A percentile compares a stretch with the other conserved stretches of the same genome.
phyloP scores from a whole-genome alignment of 768 basidiomycete genomes.

The Cystoderma amianthinum region DNA sequence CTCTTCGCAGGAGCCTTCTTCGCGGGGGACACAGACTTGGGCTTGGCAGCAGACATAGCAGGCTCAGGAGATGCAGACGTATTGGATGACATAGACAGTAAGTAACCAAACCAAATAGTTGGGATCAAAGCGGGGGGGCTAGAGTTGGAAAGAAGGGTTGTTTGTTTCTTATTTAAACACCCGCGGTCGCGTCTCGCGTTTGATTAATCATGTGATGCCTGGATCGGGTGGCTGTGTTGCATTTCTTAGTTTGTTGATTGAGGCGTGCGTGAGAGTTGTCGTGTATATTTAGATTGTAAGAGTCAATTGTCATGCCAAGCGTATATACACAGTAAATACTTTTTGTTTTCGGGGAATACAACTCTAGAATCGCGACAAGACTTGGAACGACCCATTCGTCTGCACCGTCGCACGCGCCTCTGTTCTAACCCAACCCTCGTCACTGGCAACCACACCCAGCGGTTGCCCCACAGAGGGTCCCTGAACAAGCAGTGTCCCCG shows the following conservation, averaged over 20 bases:
- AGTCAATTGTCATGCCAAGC: too few species aligned
- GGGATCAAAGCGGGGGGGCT: slow-evolving; percentile 6
- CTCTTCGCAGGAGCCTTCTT: slow-evolving; percentile 10
- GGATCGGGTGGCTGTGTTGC: slow-evolving; percentile 29
- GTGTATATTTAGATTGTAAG: too few species aligned
- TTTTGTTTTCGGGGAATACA: neutral
- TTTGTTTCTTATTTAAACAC: slow-evolving; percentile 23
- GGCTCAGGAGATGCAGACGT: slow-evolving; percentile 15
- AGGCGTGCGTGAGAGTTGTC: too few species aligned
- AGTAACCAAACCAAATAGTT: slow-evolving; percentile 1
- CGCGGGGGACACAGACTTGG: slow-evolving; percentile 10
- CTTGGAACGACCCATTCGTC: slow-evolving; percentile 59
- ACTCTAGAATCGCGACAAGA: neutral
- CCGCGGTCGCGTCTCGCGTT: neutral
- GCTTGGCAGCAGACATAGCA: slow-evolving; percentile 13
- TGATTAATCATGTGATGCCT: neutral
- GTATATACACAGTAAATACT: neutral
- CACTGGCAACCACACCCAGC: slow-evolving; percentile 33
- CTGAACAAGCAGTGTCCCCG: slow-evolving; percentile 52
- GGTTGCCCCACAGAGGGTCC: slow-evolving; percentile 69
- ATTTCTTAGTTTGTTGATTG: slow-evolving; percentile 33
- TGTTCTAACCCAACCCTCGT: slow-evolving; percentile 18
- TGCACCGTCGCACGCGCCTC: slow-evolving; percentile 31
- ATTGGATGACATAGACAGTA: slow-evolving; percentile 14
- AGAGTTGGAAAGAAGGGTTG: slow-evolving; percentile 14